A percentile compares a stretch with the other conserved stretches of the same genome.
These are phyloP conservation scores for Whalleya microplaca DNA, from an alignment of 2,329 filamentous ascomycete genomes.

Conservation along the genomic window DNA sequence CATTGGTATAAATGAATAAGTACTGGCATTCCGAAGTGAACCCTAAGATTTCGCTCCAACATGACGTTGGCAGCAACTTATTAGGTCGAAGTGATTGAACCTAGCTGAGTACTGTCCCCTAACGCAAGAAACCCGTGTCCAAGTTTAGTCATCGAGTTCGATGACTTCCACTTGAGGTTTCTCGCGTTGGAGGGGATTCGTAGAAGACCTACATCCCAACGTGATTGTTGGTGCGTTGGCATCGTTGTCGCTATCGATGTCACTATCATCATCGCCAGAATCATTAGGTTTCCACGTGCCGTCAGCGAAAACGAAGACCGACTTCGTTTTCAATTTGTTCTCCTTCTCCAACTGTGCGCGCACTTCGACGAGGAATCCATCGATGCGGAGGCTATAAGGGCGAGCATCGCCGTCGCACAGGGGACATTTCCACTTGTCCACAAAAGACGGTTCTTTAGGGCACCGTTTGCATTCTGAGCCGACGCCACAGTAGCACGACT, in stretches of 20 bases:
- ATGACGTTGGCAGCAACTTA: too few relatives aligned
- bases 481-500: conserved; percentile 41
- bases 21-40: too few relatives aligned
- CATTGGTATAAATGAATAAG: too few relatives aligned
- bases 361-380: conserved; percentile 73
- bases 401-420: conserved; percentile 79
- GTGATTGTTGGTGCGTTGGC: conserved; percentile 8
- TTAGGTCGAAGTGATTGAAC: too few relatives aligned
- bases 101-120: too few relatives aligned
- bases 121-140: too few relatives aligned
- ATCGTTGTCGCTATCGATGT: conserved; percentile 37
- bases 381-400: conserved; percentile 70
- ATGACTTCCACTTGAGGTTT: conserved; percentile 22
- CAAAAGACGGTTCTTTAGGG: conserved; percentile 54
- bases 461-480: conserved; percentile 42
- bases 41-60: too few relatives aligned
- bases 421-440: conserved; percentile 85
- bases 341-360: conserved; percentile 55
- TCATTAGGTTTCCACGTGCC: conserved; percentile 64
- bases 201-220: conserved; percentile 11
- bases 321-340: conserved; percentile 54
- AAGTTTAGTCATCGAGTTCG: conserved; percentile 22
- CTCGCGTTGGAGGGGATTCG: conserved; percentile 15
- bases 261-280: conserved; percentile 37
- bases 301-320: conserved; percentile 66